Percentiles rank a stretch among this genome's conserved stretches.
phyloP scores from a whole-genome alignment of 2,329 filamentous ascomycete genomes.

The Pseudogymnoascus sp. region DNA sequence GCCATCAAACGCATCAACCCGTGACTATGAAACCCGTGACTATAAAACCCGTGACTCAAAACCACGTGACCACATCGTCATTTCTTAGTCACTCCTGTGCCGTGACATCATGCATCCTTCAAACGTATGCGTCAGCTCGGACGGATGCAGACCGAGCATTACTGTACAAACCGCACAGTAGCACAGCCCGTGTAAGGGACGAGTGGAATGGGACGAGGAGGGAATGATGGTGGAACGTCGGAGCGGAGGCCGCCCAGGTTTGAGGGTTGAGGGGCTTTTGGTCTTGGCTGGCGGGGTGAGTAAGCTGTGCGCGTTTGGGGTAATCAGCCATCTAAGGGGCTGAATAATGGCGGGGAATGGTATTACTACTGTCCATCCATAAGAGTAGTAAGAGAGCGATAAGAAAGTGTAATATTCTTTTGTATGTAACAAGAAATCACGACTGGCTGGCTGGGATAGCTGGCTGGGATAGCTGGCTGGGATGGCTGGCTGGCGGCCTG shows the following conservation, averaged over 20 bases:
- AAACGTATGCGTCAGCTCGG: background rate
- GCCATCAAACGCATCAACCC: background rate
- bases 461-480: too few relatives aligned
- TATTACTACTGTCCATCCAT: background rate
- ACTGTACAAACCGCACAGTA: too few relatives aligned
- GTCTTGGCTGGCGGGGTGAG: background rate
- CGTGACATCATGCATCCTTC: background rate
- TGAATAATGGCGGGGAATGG: background rate
- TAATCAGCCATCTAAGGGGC: background rate
- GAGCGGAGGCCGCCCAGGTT: background rate
- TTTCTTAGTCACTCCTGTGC: background rate
- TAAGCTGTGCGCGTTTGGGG: background rate
- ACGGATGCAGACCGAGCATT: background rate
- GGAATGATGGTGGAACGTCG: background rate
- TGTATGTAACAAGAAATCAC: too few relatives aligned
- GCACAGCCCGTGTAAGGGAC: too few relatives aligned
- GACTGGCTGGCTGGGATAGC: background rate
- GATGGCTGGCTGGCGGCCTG: background rate
- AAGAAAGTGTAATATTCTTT: too few relatives aligned
- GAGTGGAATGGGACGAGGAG: too few relatives aligned
- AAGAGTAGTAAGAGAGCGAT: background rate
- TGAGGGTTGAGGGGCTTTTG: background rate
- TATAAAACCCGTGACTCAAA: background rate
- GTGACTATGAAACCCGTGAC: too few relatives aligned
- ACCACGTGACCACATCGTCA: background rate